Percentiles rank a stretch among this genome's conserved stretches.
Conservation (phyloP, 2,329 filamentous ascomycete genomes). For the Neonectria ditissima region DNA sequence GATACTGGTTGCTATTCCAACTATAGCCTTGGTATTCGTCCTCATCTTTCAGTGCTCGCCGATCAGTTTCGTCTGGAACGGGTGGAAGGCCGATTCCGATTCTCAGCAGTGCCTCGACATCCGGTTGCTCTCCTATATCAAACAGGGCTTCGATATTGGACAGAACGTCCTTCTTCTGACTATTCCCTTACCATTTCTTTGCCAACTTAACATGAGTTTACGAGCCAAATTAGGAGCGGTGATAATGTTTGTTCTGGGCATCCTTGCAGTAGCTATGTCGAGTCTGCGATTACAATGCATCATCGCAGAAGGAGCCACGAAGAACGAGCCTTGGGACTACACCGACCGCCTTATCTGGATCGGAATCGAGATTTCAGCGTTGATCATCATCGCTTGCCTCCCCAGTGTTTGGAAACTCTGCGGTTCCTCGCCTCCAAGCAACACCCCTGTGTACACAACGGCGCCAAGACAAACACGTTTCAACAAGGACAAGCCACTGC, state of each 20-base stretch:
- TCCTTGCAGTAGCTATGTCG: constrained; percentile 54
- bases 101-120: constrained; percentile 36
- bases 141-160: constrained; percentile 59
- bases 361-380: constrained; percentile 55
- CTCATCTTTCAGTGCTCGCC: constrained; percentile 57
- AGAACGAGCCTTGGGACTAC: constrained; percentile 57
- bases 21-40: constrained; percentile 51
- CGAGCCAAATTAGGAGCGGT: constrained; percentile 58
- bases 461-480: constrained; percentile 37
- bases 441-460: constrained; percentile 9
- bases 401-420: constrained; percentile 51
- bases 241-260: constrained; percentile 58
- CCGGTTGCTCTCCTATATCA: constrained; percentile 54
- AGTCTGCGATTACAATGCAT: constrained; percentile 52
- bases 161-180: constrained; percentile 59
- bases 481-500: constrained; percentile 13
- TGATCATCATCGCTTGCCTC: constrained; percentile 57
- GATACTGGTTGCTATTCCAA: constrained; percentile 49
- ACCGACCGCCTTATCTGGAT: constrained; percentile 57
- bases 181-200: constrained; percentile 56
- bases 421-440: neutral
- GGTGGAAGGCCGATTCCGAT: constrained; percentile 33
- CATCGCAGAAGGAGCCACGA: constrained; percentile 47
- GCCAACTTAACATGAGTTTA: constrained; percentile 52
- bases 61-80: constrained; percentile 50